These are phyloP conservation scores for Phialophora macrospora DNA, from an alignment of 2,329 filamentous ascomycete species.

Conservation along the genomic window DNA sequence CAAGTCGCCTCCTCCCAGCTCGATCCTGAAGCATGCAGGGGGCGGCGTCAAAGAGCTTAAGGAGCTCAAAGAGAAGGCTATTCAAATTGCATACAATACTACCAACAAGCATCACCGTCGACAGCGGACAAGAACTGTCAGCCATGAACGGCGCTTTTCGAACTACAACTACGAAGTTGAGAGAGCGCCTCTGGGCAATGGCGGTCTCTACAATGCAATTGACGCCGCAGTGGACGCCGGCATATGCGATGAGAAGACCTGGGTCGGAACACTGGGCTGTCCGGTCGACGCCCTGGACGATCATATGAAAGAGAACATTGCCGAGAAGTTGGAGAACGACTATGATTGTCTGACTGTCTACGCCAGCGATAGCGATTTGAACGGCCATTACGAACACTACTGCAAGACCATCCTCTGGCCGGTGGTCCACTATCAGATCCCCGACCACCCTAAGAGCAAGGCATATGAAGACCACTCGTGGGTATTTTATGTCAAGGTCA, in stretches of 20 bases:
- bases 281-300: constrained; percentile 83
- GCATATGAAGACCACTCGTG: constrained; percentile 97
- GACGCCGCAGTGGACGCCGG: constrained; percentile 74
- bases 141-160: constrained; percentile 72
- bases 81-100: constrained; percentile 17
- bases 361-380: constrained; percentile 87
- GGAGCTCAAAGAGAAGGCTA: constrained; percentile 29
- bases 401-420: constrained; percentile 99
- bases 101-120: constrained; percentile 13
- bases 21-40: constrained; percentile 69
- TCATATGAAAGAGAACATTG: constrained; percentile 79
- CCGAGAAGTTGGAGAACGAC: constrained; percentile 78
- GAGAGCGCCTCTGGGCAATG: constrained; percentile 87
- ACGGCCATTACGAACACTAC: constrained; percentile 92
- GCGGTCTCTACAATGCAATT: constrained; percentile 85
- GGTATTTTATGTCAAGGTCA: constrained; percentile 90
- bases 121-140: constrained; percentile 52
- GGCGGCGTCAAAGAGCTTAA: constrained; percentile 6
- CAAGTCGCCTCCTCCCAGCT: constrained; percentile 73
- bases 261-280: constrained; percentile 92
- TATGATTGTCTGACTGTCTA: constrained; percentile 73
- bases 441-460: constrained; percentile 97
- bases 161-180: constrained; percentile 82
- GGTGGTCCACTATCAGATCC: constrained; percentile 97
- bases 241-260: constrained; percentile 75